Evolutionary conservation across 2,329 filamentous ascomycete genomes (phyloP).

Genomic region (Didymella pinodella): DNA sequence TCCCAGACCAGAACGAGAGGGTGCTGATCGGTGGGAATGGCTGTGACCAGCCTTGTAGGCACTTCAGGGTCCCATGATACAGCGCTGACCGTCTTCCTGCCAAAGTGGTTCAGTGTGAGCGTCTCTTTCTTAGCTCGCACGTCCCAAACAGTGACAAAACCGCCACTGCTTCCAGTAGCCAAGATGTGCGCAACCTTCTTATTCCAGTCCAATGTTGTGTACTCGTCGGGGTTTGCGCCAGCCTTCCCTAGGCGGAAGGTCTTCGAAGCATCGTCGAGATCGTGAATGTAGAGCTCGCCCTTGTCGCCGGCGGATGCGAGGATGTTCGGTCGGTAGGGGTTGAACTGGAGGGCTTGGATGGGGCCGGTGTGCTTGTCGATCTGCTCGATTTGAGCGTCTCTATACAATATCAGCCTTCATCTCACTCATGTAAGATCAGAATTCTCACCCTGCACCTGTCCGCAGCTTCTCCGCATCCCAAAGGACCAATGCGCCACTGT

Average conservation of each 20-base stretch:
- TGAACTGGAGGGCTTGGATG: conserved; percentile 96
- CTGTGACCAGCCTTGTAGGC: conserved; percentile 90
- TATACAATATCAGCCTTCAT: conserved; percentile 45
- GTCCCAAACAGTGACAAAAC: conserved; percentile 98
- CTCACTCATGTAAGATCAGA: conserved; percentile 55
- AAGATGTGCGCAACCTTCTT: conserved; percentile 96
- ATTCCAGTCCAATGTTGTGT: conserved; percentile 98
- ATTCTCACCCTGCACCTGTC: conserved; percentile 58
- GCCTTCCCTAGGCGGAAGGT: conserved; percentile 89
- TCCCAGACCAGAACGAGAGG: conserved; percentile 94
- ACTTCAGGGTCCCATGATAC: conserved; percentile 97
- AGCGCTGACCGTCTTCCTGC: conserved; percentile 90
- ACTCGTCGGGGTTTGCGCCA: conserved; percentile 89
- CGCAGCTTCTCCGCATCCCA: conserved; percentile 84
- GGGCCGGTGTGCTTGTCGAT: conserved; percentile 90
- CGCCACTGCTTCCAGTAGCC: conserved; percentile 89
- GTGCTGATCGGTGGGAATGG: conserved; percentile 85
- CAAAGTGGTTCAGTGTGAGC: conserved; percentile 86
- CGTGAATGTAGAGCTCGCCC: conserved; percentile 95
- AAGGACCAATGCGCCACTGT: conserved; percentile 90
- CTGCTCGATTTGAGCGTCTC: conserved; percentile 83
- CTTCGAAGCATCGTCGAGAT: conserved; percentile 86
- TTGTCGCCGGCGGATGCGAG: conserved; percentile 92
- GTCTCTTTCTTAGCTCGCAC: conserved; percentile 98
- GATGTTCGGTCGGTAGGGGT: conserved; percentile 88